A percentile compares a stretch with the other conserved stretches of the same genome.
These are phyloP conservation scores for Tetragonia tetragonoides DNA, from an alignment of 148 eudicot genomes.

Conservation along the genomic window DNA sequence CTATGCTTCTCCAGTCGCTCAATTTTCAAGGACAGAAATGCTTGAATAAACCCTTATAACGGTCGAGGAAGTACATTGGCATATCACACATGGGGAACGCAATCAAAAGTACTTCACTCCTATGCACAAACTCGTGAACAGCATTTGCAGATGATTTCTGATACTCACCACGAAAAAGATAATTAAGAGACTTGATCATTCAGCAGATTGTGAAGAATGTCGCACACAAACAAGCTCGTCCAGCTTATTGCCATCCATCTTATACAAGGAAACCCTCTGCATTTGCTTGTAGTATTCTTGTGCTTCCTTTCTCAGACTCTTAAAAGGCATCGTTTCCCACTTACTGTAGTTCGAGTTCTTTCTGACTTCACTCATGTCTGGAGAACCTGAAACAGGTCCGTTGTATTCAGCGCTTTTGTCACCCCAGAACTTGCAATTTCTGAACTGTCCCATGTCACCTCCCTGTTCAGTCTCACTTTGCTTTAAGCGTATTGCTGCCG, in stretches of 20 bases:
- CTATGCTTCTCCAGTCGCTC: neutral
- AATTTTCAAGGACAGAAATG: neutral
- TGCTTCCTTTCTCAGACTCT: conserved; percentile 74
- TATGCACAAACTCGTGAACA: neutral
- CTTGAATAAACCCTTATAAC: neutral
- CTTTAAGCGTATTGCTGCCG: conserved; percentile 71
- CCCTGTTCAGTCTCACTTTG: conserved; percentile 44
- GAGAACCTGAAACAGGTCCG: conserved; percentile 77
- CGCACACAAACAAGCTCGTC: conserved; percentile 88
- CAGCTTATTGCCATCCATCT: conserved; percentile 93
- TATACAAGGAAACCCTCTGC: conserved; percentile 77
- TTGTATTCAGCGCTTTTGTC: conserved; percentile 46
- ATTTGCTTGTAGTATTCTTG: conserved; percentile 73
- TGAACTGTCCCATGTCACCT: conserved; percentile 73
- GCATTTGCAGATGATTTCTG: neutral
- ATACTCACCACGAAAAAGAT: neutral
- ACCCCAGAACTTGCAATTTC: conserved; percentile 97
- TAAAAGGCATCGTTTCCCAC: conserved; percentile 83
- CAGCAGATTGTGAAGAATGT: conserved; percentile 48
- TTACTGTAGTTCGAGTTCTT: conserved; percentile 74
- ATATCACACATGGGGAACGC: neutral
- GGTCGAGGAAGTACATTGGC: neutral
- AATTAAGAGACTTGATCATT: neutral
- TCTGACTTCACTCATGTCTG: conserved; percentile 62
- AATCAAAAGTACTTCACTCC: neutral